A percentile compares a stretch with the other conserved stretches of the same genome.
Evolutionary conservation across 2,329 filamentous ascomycete species (phyloP).

Genomic region (Neopestalotiopsis clavispora): DNA sequence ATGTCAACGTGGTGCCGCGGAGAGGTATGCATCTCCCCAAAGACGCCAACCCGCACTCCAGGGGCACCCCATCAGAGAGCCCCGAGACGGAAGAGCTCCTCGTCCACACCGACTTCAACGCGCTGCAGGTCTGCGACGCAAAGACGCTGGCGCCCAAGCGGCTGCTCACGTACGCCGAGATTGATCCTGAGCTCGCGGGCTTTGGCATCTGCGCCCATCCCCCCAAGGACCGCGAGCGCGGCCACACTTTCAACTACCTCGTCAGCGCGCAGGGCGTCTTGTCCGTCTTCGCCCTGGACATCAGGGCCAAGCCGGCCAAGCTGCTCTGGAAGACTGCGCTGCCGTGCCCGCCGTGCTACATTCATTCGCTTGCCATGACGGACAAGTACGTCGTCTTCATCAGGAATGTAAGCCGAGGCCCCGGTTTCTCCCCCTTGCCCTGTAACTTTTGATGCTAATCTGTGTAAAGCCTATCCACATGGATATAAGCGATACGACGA

Average conservation of each 20-base stretch:
- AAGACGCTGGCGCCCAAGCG: slow-evolving; percentile 23
- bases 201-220: slow-evolving; percentile 25
- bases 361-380: slow-evolving; percentile 24
- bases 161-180: slow-evolving; percentile 24
- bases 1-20: slow-evolving; percentile 22
- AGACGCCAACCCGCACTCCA: slow-evolving; percentile 21
- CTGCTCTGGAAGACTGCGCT: slow-evolving; percentile 23
- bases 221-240: slow-evolving; percentile 22
- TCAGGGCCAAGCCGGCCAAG: slow-evolving; percentile 18
- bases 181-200: slow-evolving; percentile 22
- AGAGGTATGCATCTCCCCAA: slow-evolving; percentile 22
- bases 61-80: slow-evolving; percentile 8
- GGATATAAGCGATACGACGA: slow-evolving; percentile 27
- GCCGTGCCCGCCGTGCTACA: slow-evolving; percentile 23
- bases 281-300: slow-evolving; percentile 22
- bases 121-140: slow-evolving; percentile 23
- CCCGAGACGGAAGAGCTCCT: slow-evolving; percentile 22
- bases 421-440: not conserved
- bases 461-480: slow-evolving; percentile 20
- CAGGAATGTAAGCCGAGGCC: slow-evolving; percentile 19
- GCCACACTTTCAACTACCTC: slow-evolving; percentile 24
- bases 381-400: slow-evolving; percentile 24
- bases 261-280: slow-evolving; percentile 19
- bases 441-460: not conserved
- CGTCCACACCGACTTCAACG: slow-evolving; percentile 23